phyloP scores from a whole-genome alignment of 2,329 filamentous ascomycete species.

The Penicillium sclerotiorum region DNA sequence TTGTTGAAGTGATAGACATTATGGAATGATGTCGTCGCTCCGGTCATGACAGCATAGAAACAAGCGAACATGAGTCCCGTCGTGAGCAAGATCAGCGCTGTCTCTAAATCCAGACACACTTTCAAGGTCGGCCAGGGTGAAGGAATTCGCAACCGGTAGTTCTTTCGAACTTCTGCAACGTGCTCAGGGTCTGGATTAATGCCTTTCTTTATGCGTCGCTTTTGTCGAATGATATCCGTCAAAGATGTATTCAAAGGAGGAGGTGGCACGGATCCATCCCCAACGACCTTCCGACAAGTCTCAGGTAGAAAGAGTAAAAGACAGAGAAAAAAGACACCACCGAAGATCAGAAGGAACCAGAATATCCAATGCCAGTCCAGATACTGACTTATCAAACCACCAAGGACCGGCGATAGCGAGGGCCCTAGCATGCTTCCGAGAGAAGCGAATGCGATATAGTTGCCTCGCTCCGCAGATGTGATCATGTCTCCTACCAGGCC shows the following conservation, averaged over 20 bases:
- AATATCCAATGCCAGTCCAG: constrained; percentile 66
- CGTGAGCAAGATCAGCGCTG: constrained; percentile 39
- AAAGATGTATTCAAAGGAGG: constrained; percentile 28
- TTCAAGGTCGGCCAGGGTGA: constrained; percentile 43
- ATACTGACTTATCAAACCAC: constrained; percentile 66
- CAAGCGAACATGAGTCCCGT: constrained; percentile 50
- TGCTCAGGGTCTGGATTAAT: constrained; percentile 7
- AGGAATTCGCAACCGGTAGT: constrained; percentile 31
- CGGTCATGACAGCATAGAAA: constrained; percentile 51
- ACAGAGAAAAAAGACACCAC: constrained; percentile 54
- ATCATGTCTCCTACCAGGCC: constrained; percentile 58
- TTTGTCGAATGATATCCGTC: constrained; percentile 23
- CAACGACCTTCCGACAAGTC: constrained; percentile 46
- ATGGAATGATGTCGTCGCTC: constrained; percentile 50
- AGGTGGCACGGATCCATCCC: constrained; percentile 37
- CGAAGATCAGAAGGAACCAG: constrained; percentile 66
- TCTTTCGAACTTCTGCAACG: constrained; percentile 12
- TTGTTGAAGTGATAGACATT: constrained; percentile 51
- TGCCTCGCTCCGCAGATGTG: constrained; percentile 68
- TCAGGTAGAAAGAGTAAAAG: constrained; percentile 61
- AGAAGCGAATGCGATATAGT: constrained; percentile 31
- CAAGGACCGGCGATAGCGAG: constrained; percentile 61
- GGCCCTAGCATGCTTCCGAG: constrained; percentile 56
- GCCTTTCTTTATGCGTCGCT: constrained; percentile 20
- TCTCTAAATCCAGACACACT: constrained; percentile 42